Base-by-base conservation (phyloP, 225 moss, liverwort and hornwort species). In the Climacium dendroides region DNA sequence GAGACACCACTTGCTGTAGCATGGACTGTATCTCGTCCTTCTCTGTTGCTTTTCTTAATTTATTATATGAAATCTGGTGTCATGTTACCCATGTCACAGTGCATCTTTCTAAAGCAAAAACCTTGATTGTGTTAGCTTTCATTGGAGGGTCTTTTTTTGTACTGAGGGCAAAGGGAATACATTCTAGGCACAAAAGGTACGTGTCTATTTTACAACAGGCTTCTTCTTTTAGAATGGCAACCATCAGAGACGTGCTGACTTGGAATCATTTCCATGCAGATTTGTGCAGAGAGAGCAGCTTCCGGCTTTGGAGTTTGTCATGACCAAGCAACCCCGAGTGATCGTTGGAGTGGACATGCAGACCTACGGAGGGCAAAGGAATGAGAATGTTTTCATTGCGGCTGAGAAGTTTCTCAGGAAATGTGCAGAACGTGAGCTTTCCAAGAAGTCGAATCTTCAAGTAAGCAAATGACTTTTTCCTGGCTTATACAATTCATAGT, bases 301-400 rank as follows among this genome's bases (percentile, higher is more conserved):
- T 74, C 96, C 98, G 73, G 97, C 93, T 29, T 61, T 98, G 91
- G 98, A 98, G 91, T 98, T 97, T 77, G 93, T 97, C 20, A 98
- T 98, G 98, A 94, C 96, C 54, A 98, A 97, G 89, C 98, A 98
- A 88, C 95, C 96, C 32, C 96, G 98, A 78, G 89, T 93, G 45
- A 90, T 85, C 9, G 92, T 96, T 34, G 94, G 94, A 26, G 90
- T 93, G 79, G 95, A 95, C 83, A 86, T 88, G 79, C 80, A 89
- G 72, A 91, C 95, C 37, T 91, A 96, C 28, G 96, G 97, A 57
- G 98, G 98, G 52, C 91, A 89, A 71, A 90, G 98, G 71, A 94
- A 88, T 67, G 98, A 96, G 85, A 97, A 97, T 81, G 97, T 98
- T 37, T 98, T 98, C 59, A 75, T 75, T 20, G 96, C 95, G 45